These are phyloP conservation scores for Coniella vitis DNA, from an alignment of 2,329 filamentous ascomycete genomes.

Conservation along the genomic window DNA sequence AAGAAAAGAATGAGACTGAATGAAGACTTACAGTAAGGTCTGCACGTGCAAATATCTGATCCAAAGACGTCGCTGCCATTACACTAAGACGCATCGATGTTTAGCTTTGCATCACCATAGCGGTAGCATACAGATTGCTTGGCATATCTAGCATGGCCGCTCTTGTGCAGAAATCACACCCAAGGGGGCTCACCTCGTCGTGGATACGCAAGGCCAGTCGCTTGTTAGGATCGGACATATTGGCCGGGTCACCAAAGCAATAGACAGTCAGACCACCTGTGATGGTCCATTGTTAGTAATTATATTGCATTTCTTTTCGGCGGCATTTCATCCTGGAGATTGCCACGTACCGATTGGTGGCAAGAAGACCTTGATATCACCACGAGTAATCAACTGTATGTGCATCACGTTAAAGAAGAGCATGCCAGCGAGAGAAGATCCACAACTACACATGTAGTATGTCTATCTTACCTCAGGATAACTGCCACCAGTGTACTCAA, in stretches of 20 bases:
- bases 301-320: slow-evolving; percentile 9
- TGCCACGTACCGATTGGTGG: slow-evolving; percentile 68
- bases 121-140: too few relatives aligned
- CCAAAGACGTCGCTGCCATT: slow-evolving; percentile 97
- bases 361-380: slow-evolving; percentile 91
- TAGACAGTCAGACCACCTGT: slow-evolving; percentile 88
- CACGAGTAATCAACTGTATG: slow-evolving; percentile 71
- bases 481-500: slow-evolving; percentile 92
- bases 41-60: slow-evolving; percentile 95
- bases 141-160: background rate
- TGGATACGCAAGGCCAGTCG: slow-evolving; percentile 78
- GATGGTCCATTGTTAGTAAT: slow-evolving; percentile 9
- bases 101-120: background rate
- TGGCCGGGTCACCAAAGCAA: slow-evolving; percentile 90
- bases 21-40: slow-evolving; percentile 57
- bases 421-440: slow-evolving; percentile 18
- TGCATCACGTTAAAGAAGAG: background rate
- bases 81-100: slow-evolving; percentile 42
- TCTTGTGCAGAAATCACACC: background rate
- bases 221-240: slow-evolving; percentile 81
- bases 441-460: background rate
- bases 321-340: too few relatives aligned
- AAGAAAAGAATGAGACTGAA: too few relatives aligned
- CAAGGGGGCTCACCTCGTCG: slow-evolving; percentile 43
- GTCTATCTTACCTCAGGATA: slow-evolving; percentile 65